A percentile compares a stretch with the other conserved stretches of the same genome.
These are phyloP conservation scores for Anthostomella pinea DNA, from an alignment of 2,329 filamentous ascomycete species.

Conservation along the genomic window DNA sequence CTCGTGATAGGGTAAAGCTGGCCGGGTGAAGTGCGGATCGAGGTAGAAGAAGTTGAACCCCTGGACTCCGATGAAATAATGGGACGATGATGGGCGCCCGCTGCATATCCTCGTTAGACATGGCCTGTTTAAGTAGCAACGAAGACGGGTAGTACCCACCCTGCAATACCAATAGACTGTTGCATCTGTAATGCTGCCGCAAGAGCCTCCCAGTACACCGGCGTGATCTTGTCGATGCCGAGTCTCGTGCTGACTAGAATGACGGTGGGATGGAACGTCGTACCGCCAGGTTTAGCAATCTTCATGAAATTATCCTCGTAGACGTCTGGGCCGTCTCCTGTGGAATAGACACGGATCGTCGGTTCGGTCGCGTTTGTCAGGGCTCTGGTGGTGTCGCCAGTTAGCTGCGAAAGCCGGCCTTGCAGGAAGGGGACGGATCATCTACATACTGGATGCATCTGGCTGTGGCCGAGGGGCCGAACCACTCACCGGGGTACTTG, in stretches of 20 bases:
- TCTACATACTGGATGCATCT: conserved; percentile 81
- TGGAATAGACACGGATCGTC: conserved; percentile 78
- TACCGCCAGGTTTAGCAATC: conserved; percentile 66
- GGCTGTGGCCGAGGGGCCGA: conserved; percentile 94
- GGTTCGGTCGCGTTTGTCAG: conserved; percentile 65
- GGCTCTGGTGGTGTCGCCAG: conserved; percentile 57
- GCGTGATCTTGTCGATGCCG: conserved; percentile 91
- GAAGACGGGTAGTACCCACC: conserved; percentile 52
- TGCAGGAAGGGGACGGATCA: neutral
- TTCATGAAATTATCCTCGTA: conserved; percentile 86
- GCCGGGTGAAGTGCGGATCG: conserved; percentile 84
- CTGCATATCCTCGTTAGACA: conserved; percentile 42
- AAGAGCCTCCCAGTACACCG: conserved; percentile 93
- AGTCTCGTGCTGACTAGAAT: conserved; percentile 85
- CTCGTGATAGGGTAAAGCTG: conserved; percentile 64
- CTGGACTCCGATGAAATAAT: conserved; percentile 59
- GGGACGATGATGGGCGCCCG: conserved; percentile 85
- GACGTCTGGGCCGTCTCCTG: conserved; percentile 85
- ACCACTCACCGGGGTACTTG: conserved; percentile 97
- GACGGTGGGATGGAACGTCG: conserved; percentile 75
- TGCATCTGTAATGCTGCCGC: conserved; percentile 79
- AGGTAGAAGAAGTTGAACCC: conserved; percentile 87
- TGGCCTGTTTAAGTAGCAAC: neutral
- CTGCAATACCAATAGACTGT: conserved; percentile 94
- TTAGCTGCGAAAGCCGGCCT: conserved; percentile 7